Percentiles rank a stretch among this genome's conserved stretches.
Evolutionary conservation across 306 rosid species (phyloP).

Genomic region (Carpinus viminea): DNA sequence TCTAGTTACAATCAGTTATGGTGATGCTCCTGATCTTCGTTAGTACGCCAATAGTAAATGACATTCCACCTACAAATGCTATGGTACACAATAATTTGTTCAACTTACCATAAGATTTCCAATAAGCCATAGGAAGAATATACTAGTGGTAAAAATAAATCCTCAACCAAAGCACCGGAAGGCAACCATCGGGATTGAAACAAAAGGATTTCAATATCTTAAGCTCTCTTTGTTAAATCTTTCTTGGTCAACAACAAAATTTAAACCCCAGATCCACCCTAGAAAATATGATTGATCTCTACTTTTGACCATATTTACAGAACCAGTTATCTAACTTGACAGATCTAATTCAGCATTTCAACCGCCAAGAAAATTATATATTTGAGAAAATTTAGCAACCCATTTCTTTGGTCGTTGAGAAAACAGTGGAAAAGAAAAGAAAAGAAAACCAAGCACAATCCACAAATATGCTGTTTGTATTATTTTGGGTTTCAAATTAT

Average conservation of each 20-base stretch:
- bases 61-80: background rate
- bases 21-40: background rate
- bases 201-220: background rate
- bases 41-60: background rate
- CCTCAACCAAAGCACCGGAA: background rate
- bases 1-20: background rate
- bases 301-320: background rate
- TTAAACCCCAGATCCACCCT: background rate
- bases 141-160: background rate
- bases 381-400: background rate
- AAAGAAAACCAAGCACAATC: background rate
- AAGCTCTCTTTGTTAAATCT: background rate
- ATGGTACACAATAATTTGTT: background rate
- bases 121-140: background rate
- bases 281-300: background rate
- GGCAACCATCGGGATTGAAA: background rate
- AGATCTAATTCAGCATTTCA: constrained; percentile 5
- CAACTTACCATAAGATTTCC: background rate
- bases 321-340: background rate
- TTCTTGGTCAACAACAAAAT: background rate
- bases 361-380: background rate
- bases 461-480: background rate
- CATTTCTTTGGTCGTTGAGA: background rate
- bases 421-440: background rate
- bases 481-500: background rate